Conservation (phyloP, 1,139 yeast genomes). For the Arxiozyma bovina region DNA sequence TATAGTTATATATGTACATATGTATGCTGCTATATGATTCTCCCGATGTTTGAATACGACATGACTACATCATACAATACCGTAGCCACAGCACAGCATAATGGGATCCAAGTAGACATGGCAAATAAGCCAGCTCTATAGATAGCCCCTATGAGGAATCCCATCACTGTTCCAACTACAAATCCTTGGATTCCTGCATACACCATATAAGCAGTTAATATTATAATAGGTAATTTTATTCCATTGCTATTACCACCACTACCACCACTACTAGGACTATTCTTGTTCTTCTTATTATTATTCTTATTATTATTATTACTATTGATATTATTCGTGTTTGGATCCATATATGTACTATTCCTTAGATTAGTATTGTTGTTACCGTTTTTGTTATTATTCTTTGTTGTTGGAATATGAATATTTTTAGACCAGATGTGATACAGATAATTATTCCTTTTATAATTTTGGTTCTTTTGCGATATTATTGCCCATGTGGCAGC, state of each 20-base stretch:
- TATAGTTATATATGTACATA: too few relatives aligned
- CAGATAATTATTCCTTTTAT: constrained; percentile 7
- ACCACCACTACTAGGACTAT: neutral
- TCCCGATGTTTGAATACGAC: constrained; percentile 49
- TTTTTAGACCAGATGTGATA: constrained; percentile 1
- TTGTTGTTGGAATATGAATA: neutral
- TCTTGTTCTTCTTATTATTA: constrained; percentile 8
- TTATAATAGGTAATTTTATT: neutral
- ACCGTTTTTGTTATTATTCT: neutral
- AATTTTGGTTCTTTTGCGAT: constrained; percentile 35
- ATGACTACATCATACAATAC: constrained; percentile 57
- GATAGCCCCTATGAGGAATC: constrained; percentile 57
- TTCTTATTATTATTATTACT: constrained; percentile 26
- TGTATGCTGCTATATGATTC: constrained; percentile 27
- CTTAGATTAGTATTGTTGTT: neutral
- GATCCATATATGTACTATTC: neutral
- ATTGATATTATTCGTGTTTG: constrained; percentile 36
- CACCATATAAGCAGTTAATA: constrained; percentile 32
- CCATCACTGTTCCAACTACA: constrained; percentile 64
- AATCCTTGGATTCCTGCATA: constrained; percentile 60
- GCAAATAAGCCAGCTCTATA: constrained; percentile 70
- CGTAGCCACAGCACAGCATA: constrained; percentile 65
- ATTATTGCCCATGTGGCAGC: constrained; percentile 60
- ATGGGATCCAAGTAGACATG: constrained; percentile 92
- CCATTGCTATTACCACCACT: neutral